Base-by-base conservation (phyloP, 257 asterid species). In the Gentiana straminea region DNA sequence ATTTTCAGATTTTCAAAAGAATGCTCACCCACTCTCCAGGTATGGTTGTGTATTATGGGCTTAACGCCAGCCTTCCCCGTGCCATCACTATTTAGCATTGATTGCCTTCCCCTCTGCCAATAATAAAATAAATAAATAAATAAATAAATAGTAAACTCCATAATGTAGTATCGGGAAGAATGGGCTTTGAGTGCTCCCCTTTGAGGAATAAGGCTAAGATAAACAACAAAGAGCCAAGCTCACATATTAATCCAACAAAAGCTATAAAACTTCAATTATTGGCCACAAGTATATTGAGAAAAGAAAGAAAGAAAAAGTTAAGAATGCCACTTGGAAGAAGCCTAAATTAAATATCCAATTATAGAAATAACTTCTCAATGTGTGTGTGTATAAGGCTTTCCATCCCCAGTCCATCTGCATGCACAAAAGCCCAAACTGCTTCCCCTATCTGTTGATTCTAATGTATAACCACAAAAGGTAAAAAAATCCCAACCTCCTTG, bases 11-110 rank as follows among this genome's bases (percentile, higher is more conserved):
- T 41, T 41, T 41, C 2, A 5, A 41, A 41, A 41, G 46, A 41
- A 60, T 50, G 45, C 68, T 54, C 85, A 86, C 98, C 98, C 46
- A 84, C 75, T 86, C 98, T 86, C 98, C 98, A 90, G 37, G 85
- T 72, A 66, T 82, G 94, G 81, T 80, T 86, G 78, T 84, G 70
- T 73, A 90, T 77, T 41, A 90, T 90, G 65, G 94, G 94, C 81
- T 79, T 87, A 70, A 62, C 44, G n/a, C 74, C 57, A 71, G 71
- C 78, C 75, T 84, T 86, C 59, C 81, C 87, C 63, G 79, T 58
- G 64, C 83, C 93, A 35, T 78, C 81, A 55, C 50, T 75, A 67
- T 79, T 93, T 67, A 79, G 65, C 54, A 58, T 61, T 57, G 79
- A 73, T 63, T 82, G 66, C 68, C 80, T 82, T 64, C 79, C 96